A percentile compares a stretch with the other conserved stretches of the same genome.
phyloP scores from a whole-genome alignment of 225 moss, liverwort and hornwort genomes.

The Pleurozium schreberi region DNA sequence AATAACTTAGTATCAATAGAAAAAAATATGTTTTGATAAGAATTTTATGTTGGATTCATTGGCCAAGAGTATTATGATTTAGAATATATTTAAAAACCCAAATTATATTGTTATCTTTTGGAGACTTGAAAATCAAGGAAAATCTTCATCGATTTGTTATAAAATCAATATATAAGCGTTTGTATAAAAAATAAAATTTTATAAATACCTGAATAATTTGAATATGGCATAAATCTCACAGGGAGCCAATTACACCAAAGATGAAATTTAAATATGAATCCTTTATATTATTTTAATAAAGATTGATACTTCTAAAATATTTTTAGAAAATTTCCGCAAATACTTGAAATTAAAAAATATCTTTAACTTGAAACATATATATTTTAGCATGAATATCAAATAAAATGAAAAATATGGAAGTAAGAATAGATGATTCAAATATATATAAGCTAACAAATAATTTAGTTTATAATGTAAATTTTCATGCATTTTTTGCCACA shows the following conservation, averaged over 20 bases:
- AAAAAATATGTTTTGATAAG: too few species aligned
- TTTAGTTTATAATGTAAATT: not conserved
- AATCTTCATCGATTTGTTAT: not conserved
- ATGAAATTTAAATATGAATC: not conserved
- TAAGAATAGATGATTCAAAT: not conserved
- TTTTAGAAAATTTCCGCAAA: fast-evolving
- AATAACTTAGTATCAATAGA: not conserved
- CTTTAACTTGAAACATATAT: not conserved
- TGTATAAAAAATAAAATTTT: not conserved
- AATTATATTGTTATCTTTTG: fast-evolving
- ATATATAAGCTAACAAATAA: not conserved
- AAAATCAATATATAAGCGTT: not conserved
- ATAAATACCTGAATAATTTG: too few species aligned
- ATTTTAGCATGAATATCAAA: not conserved
- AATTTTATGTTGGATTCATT: not conserved
- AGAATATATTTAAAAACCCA: not conserved
- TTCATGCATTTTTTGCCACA: not conserved
- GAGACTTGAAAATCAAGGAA: not conserved
- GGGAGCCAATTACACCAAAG: not conserved
- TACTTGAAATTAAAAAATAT: not conserved
- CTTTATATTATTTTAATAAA: not conserved
- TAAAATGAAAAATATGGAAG: not conserved
- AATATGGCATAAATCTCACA: not conserved
- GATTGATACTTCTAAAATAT: not conserved
- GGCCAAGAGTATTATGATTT: not conserved